Evolutionary conservation across 352 stramenopile species (phyloP).

Genomic region (Blastocystis sp.): DNA sequence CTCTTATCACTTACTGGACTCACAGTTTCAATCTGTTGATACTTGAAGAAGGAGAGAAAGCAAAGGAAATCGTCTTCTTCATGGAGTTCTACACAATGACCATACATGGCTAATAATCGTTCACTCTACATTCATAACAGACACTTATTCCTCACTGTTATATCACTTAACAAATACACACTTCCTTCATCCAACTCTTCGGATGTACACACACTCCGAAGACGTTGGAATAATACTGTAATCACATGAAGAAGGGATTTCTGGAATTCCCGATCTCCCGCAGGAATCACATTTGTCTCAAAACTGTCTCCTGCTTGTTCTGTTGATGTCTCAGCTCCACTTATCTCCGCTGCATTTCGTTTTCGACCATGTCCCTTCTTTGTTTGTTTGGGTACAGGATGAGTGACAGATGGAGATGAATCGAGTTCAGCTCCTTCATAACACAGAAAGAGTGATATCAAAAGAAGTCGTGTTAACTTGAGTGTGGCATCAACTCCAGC

Average conservation of each 20-base stretch:
- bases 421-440: background rate
- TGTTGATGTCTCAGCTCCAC: background rate
- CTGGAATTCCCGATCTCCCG: background rate
- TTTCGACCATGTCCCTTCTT: background rate
- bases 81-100: background rate
- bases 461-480: constrained; percentile 15
- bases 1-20: background rate
- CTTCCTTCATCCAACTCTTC: background rate
- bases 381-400: background rate
- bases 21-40: background rate
- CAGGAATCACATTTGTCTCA: background rate
- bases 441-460: constrained; percentile 47
- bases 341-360: background rate
- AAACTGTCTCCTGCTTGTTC: background rate
- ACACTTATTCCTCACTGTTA: background rate
- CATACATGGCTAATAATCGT: background rate
- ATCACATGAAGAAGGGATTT: constrained; percentile 33
- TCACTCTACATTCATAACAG: background rate
- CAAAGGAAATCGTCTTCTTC: constrained; percentile 2
- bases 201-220: background rate
- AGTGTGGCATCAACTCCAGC: background rate
- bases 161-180: constrained; percentile 7
- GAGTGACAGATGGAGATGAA: background rate
- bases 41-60: constrained; percentile 42
- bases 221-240: background rate